Base-by-base conservation (phyloP, 1,284 basidiomycete species). In the Apiotrichum domesticum region DNA sequence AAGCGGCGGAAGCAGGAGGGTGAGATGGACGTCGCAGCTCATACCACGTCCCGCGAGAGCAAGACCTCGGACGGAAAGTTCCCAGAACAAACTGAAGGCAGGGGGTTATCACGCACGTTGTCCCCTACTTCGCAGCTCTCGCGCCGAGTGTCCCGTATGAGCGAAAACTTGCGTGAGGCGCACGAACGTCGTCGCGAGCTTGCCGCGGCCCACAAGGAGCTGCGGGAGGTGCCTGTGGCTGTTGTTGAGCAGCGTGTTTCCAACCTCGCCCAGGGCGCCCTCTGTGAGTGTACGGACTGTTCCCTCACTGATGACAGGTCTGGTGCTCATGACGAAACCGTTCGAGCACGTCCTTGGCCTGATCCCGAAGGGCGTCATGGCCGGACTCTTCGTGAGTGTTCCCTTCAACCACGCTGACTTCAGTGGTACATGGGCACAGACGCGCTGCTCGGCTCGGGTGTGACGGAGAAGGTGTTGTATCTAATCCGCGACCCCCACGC, bases 241-340 rank as follows among this genome's bases (percentile, higher is more conserved):
- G 88, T 94, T 0, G 88, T 95, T 1, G 91, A 96, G 71, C 91
- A 96, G 72, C 82, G 91, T 10, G 85, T 90, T 4, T 92, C 88
- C 10, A 93, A 94, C 72, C 80, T 95, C 14, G 85, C 84, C 0
- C 91, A 95, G 69, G 92, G 91, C 1, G 78, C 83, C 3, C 74
- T 93, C 3, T 90, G 87, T 73, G 58, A 66, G 81, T 89, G 3
- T 13, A 8, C 37, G 13, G 37, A 8, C 7, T 9, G 37, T 13
- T 39, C 9, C 9, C 41, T 63, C 11, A 60, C 60, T 56, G 40
- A 56, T 37, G 10, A 35, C 57, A 76, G 74, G 72, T 35, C 65
- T 80, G 9, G 84, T 91, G 15, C 80, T 93, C 39, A 83, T 95
- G 64, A 86, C 85, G 0, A 83, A 85, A 0, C 91, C 90, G 0